phyloP scores from a whole-genome alignment of 2,329 filamentous ascomycete genomes.

The Stemphylium lycopersici region DNA sequence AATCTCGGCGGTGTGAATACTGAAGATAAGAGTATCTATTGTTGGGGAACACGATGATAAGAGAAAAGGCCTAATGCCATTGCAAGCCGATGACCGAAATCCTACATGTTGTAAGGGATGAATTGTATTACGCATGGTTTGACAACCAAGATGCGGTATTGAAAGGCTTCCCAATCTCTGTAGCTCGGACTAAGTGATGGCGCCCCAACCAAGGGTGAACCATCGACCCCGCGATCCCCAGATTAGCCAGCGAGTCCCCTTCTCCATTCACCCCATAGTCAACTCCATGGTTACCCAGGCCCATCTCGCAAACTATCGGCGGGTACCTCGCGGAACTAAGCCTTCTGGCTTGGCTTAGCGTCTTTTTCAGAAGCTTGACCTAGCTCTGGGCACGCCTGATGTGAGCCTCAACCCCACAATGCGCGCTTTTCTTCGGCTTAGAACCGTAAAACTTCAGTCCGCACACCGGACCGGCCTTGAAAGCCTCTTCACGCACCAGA shows the following conservation, averaged over 20 bases:
- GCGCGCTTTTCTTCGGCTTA: constrained; percentile 29
- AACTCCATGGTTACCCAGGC: constrained; percentile 3
- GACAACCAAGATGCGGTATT: background rate
- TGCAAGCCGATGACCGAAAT: background rate
- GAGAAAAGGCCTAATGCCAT: background rate
- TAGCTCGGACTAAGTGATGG: background rate
- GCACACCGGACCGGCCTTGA: constrained; percentile 9
- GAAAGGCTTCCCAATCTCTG: background rate
- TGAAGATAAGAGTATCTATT: constrained; percentile 8
- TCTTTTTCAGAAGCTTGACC: constrained; percentile 18
- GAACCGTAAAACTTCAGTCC: background rate
- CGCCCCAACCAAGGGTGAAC: background rate
- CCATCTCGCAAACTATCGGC: constrained; percentile 19
- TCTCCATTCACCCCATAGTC: constrained; percentile 1
- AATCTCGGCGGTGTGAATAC: background rate
- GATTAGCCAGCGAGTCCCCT: background rate
- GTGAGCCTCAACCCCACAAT: constrained; percentile 21
- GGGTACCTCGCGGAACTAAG: constrained; percentile 8
- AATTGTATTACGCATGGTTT: background rate
- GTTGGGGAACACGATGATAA: constrained; percentile 1
- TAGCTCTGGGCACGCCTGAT: constrained; percentile 8
- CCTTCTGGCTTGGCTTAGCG: constrained; percentile 12
- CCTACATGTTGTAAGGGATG: background rate
- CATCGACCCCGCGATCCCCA: constrained; percentile 2
- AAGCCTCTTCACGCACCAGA: constrained; percentile 1